Evolutionary conservation across 805 yeast species (phyloP), one percentile per base, ranked within the genome.

Genomic region (Millerozyma miso): DNA sequence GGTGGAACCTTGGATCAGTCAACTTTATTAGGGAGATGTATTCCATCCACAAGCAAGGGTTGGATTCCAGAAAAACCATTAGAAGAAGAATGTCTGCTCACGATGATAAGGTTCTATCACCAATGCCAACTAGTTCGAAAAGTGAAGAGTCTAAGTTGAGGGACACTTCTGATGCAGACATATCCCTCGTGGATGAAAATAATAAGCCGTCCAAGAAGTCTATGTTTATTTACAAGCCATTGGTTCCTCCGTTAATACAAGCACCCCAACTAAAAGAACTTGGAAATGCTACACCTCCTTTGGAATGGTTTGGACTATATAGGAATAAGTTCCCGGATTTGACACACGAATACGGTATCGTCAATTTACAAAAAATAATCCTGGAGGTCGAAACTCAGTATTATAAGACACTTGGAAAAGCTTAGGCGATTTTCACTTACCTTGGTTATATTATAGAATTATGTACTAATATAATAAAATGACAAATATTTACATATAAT

Each of bases 301-400:
- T 93, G 44, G 99, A 93, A 59, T 93, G 99, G 99, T 86, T 93
- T 67, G 99, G 99, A 2, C 72, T 93, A 23, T 93, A 93, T 59
- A 74, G 98, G 50, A 78, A 84, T 53, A 79, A 82, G 50, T 81
- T 93, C 51, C 99, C 99, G 0, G 81, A 85, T 33, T 74, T 86
- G 45, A 84, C 96, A 0, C 97, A 93, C 58, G 91, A 88, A 59
- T 69, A 79, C 47, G 80, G 82, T 0, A 85, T 90, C 39, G 76
- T 85, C 12, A 78, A 83, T 1, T 67, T 93, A 40, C 96, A 88
- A 54, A 77, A 80, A 45, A 52, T 88, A 43, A 87, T 87, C 10
- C 80, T 77, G 37, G 82, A 87, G 52, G 84, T 87, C 7, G 88
- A 79, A 53, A 53, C 46, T 17, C 71, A 73, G 44, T 79, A 78